Base-by-base conservation (phyloP, 306 rosid species). In the Fragaria nilgerrensis region DNA sequence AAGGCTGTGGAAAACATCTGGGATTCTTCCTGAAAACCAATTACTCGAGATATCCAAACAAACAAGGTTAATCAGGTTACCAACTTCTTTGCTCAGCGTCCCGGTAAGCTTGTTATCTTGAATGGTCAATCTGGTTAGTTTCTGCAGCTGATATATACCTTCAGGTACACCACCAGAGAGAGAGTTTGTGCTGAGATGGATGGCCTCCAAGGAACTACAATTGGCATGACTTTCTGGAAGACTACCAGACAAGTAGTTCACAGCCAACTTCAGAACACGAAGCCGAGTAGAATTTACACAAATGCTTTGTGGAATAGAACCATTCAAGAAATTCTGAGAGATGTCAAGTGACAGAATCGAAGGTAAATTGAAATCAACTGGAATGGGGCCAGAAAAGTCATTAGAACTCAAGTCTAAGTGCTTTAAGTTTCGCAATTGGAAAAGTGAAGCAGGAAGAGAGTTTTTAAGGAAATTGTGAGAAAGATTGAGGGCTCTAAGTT, bases 21-120 rank as follows among this genome's bases (percentile, higher is more conserved):
- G 90, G 70, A 87, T 80, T 12, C 52, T 5, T 64, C 78, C 86
- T 12, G 85, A 56, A 80, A 84, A 84, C 36, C 37, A 63, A 68
- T 82, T 87, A 7, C 67, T 34, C 1, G 85, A 84, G 50, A 87
- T 44, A 79, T 82, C 88, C 78, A 87, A 61, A 20, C 36, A 44
- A 83, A 39, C 22, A 55, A 87, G 90, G 78, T 72, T 77, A 29
- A 76, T 43, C 56, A 87, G 88, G 22, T 75, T 82, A 70, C 88
- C 83, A 63, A 84, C 61, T 79, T 76, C 78, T 5, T 29, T 2
- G 63, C 80, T 77, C 22, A 87, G 79, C 37, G 4, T 49, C 68
- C 90, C 90, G 2, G 88, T 82, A 71, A 87, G 39, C 77, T 68
- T 70, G 82, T 87, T 87, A n/a, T 71, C 85, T 29, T 29, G 58